Evolutionary conservation across 345 rosid genomes (phyloP).

Genomic region (Murraya paniculata): DNA sequence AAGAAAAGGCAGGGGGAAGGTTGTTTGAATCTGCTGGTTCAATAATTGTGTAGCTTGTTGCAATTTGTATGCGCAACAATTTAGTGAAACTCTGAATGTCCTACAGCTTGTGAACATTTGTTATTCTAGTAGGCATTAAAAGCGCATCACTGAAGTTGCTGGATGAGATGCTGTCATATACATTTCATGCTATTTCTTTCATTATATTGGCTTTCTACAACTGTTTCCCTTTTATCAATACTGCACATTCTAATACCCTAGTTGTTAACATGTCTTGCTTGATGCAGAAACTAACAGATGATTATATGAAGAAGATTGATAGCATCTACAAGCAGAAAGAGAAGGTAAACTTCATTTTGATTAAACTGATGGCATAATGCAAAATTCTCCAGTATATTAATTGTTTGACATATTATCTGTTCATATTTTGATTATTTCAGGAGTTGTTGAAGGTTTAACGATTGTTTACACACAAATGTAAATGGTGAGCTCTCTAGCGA

Average conservation of each 20-base stretch:
- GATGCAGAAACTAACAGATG: constrained; percentile 85
- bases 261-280: constrained; percentile 1
- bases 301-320: constrained; percentile 86
- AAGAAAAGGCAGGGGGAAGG: background rate
- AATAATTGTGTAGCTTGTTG: background rate
- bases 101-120: background rate
- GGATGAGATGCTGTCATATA: background rate
- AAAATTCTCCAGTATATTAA: background rate
- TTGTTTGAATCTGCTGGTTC: background rate
- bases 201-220: background rate
- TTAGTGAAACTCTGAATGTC: background rate
- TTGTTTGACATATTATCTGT: background rate
- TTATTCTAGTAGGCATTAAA: background rate
- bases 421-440: constrained; percentile 25
- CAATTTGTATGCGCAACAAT: background rate
- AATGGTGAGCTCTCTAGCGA: constrained; percentile 11
- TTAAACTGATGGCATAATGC: background rate
- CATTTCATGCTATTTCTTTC: background rate
- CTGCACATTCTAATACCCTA: background rate
- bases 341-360: constrained; percentile 48
- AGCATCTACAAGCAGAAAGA: constrained; percentile 80
- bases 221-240: background rate
- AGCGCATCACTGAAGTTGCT: background rate
- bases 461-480: constrained; percentile 4
- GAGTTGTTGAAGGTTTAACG: constrained; percentile 46